phyloP scores from a whole-genome alignment of 192 early-diverging fungal genomes.

The Linnemannia elongata region DNA sequence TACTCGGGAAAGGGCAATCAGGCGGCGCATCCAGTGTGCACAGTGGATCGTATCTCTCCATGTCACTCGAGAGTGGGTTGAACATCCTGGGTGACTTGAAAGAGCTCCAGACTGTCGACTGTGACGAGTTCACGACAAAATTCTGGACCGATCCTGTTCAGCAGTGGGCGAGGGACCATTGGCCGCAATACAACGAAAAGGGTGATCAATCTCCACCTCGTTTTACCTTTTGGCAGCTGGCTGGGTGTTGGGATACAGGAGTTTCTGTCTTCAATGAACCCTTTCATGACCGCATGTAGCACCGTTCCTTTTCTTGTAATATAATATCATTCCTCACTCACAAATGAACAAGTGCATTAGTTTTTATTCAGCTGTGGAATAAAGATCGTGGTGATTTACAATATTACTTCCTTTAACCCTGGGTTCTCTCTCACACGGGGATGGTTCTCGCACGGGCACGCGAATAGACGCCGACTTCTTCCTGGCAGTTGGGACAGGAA shows the following conservation, averaged over 20 bases:
- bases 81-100: not conserved
- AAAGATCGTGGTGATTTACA: not conserved
- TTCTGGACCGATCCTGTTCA: not conserved
- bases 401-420: not conserved
- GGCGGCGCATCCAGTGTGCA: too few relatives aligned
- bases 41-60: not conserved
- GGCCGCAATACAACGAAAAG: not conserved
- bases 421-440: conserved; percentile 3
- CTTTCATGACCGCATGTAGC: not conserved
- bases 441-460: conserved; percentile 40
- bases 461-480: conserved; percentile 48
- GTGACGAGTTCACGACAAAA: not conserved
- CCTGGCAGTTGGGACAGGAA: conserved; percentile 50
- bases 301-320: not conserved
- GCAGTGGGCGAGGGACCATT: not conserved
- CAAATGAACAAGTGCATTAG: not conserved
- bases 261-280: not conserved
- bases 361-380: not conserved
- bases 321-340: not conserved
- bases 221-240: not conserved
- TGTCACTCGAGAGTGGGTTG: not conserved
- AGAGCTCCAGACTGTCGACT: not conserved
- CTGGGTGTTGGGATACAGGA: not conserved
- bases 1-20: not conserved
- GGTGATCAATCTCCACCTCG: not conserved